Evolutionary conservation across 805 yeast species (phyloP), one percentile per base, ranked within the genome.

Genomic region (Cyberlindnera saturnus): DNA sequence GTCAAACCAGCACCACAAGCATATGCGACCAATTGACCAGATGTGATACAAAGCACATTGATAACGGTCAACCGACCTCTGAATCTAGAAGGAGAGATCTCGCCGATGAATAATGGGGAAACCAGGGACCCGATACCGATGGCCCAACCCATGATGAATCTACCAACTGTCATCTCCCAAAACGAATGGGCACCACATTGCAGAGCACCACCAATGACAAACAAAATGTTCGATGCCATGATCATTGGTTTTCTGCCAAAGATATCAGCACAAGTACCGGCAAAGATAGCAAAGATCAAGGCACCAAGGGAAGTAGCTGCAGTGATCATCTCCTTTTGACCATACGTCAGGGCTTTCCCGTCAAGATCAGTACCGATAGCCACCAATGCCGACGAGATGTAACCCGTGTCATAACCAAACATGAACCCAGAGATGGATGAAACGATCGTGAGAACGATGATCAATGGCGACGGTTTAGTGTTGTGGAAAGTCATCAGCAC

Each of bases 341-440:
- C 95, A 45, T 79, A 75, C 0, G 89, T 70, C 42, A 90, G 70
- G 0, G 61, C 55, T 44, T 73, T 71, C 36, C 72, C 66, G 51
- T 79, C 77, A n/a, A 91, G 74, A 60, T 86, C 96, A 5, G 79
- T 76, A 11, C 90, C 89, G 38, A 91, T 80, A 32, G 89, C 79
- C 17, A 90, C 96, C 55, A 91, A 71, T 0, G 97, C 97, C 16
- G 95, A 82, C 4, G 98, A 91, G 34, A 91, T 90, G 65, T 91
- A 91, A 53, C 98, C 98, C 1, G 98, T 91, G 63, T 91, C 99
- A 60, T 91, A 91, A 53, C 99, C 99, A 65, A 91, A 91, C 88
- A 91, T 79, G 65, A 90, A 88, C 1, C 98, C 98, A 0, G 96
- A 89, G 49, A 91, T 82, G 7, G 96, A 89, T 0, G 96, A 79